Conservation (phyloP, 31 red algal species). For the Porphyra umbilicalis region DNA sequence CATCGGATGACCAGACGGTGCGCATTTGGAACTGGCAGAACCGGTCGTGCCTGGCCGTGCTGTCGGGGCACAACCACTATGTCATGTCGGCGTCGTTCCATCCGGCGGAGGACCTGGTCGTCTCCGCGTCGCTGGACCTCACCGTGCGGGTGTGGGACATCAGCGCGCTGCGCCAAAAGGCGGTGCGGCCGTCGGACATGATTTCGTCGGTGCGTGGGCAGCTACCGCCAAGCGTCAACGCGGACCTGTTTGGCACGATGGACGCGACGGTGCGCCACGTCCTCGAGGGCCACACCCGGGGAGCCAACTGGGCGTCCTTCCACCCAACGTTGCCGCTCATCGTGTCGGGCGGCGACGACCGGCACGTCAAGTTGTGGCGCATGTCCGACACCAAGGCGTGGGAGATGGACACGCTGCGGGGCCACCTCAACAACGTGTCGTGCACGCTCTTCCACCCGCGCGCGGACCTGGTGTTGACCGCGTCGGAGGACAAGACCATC, state of each 20-base stretch:
- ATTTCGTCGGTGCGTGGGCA: slow-evolving; percentile 70
- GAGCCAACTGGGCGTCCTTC: slow-evolving; percentile 97
- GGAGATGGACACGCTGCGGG: slow-evolving; percentile 94
- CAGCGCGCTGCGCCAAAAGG: slow-evolving; percentile 80
- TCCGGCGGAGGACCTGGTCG: slow-evolving; percentile 88
- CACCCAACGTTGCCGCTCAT: slow-evolving; percentile 95
- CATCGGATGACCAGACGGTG: slow-evolving; percentile 97
- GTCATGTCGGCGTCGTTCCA: slow-evolving; percentile 94
- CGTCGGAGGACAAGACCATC: slow-evolving; percentile 94
- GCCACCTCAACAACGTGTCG: slow-evolving; percentile 98
- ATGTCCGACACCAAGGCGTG: slow-evolving; percentile 91
- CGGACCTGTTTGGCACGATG: slow-evolving; percentile 75
- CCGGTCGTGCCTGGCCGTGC: slow-evolving; percentile 83
- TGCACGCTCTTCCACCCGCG: slow-evolving; percentile 95
- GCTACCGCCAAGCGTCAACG: slow-evolving; percentile 68
- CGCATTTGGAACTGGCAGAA: slow-evolving; percentile 99
- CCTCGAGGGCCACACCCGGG: slow-evolving; percentile 90
- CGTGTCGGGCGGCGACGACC: slow-evolving; percentile 92
- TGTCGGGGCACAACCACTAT: slow-evolving; percentile 96
- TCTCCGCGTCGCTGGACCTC: slow-evolving; percentile 91
- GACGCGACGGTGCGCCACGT: slow-evolving; percentile 91
- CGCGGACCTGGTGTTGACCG: slow-evolving; percentile 76
- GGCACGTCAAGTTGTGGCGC: slow-evolving; percentile 92
- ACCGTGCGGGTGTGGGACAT: slow-evolving; percentile 98
- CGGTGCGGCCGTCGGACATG: slow-evolving; percentile 43